Percentiles rank a stretch among this genome's conserved stretches.
Evolutionary conservation across 2,329 filamentous ascomycete species (phyloP).

Genomic region (Stagonosporopsis chrysanthemi): DNA sequence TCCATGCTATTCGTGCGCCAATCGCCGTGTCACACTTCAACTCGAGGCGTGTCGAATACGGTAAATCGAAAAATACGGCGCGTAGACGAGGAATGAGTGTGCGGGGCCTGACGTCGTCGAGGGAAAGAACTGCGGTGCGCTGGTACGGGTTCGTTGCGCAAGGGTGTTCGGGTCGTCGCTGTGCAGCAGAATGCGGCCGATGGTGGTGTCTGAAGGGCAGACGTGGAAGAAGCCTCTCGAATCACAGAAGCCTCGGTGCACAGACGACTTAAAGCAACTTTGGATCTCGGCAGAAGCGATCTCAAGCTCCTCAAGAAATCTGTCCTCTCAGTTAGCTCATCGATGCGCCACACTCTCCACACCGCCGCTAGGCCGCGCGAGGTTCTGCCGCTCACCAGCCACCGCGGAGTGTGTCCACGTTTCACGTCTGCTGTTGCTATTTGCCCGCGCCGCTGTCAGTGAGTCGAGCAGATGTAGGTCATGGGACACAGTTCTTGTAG

Average conservation of each 20-base stretch:
- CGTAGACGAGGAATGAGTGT: conserved; percentile 10
- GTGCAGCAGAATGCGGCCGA: conserved; percentile 6
- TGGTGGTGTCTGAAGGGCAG: conserved; percentile 2
- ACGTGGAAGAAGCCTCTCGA: conserved; percentile 13
- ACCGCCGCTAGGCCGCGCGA: conserved; percentile 14
- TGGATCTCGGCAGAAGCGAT: conserved; percentile 21
- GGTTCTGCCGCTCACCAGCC: conserved; percentile 15
- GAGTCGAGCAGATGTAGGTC: background rate
- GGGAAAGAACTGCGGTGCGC: conserved; percentile 9
- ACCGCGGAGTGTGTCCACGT: conserved; percentile 19
- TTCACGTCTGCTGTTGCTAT: conserved; percentile 9
- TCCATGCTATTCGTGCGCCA: conserved; percentile 54
- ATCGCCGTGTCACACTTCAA: background rate
- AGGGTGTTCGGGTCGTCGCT: conserved; percentile 17
- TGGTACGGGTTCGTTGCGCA: conserved; percentile 7
- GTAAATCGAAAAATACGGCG: conserved; percentile 2
- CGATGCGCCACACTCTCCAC: conserved; percentile 21
- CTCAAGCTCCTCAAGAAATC: conserved; percentile 30
- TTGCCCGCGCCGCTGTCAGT: conserved; percentile 3
- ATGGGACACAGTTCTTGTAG: background rate
- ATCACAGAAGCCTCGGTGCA: conserved; percentile 7
- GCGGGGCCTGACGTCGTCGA: conserved; percentile 17
- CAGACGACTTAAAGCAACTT: conserved; percentile 14
- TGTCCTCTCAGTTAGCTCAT: conserved; percentile 32
- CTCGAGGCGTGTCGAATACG: background rate